Base-by-base conservation (phyloP, 139 green algal species). In the Chlorella sorokiniana region DNA sequence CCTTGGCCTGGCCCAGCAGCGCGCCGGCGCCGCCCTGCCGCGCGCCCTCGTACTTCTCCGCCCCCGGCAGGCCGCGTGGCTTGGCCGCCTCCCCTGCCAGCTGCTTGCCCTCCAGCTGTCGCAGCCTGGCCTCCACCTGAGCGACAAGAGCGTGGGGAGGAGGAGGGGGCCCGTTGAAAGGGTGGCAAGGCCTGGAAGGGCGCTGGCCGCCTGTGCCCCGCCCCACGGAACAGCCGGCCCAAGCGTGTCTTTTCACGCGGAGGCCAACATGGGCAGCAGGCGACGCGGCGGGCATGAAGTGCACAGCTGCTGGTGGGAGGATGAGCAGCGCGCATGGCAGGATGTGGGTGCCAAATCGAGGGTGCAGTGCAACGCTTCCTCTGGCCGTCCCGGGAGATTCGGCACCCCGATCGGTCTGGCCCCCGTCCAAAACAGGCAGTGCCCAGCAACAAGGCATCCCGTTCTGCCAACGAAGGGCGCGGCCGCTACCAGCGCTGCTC, bases 61-160 rank as follows among this genome's bases (percentile, higher is more conserved):
- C 85, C 20, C 79, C 90, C 22, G 81, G 68, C 61, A 84, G 81
- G 3, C 88, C 88, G 8, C 81, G 63, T 11, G 90, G 79, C 48
- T 81, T 84, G 33, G 83, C 94, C 7, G 82, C 86, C 42, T 96
- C 93, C 20, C 67, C 59, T 2, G 79, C 91, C 9, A 96, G 81
- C 67, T 83, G 51, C 74, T 89, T 92, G 54, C 94, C 95, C 86
- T 99, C 96, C 73, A 99, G 87, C 86, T 98, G 95, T 64, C 96
- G 85, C 82, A 99, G 76, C 45, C 96, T 88, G 9, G 93, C 91
- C 89, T 99, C 96, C 51, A 99, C 92, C 93, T 97, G 88, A 14
- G 65, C 22, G 4, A 61, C 37, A 22, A 41, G 59, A 11, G 40
- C 14, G 64, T 35, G 23, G 33, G 64, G 63, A 29, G 69, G 29